phyloP scores from a whole-genome alignment of 2,329 filamentous ascomycete genomes.

The Diaporthe velutina region DNA sequence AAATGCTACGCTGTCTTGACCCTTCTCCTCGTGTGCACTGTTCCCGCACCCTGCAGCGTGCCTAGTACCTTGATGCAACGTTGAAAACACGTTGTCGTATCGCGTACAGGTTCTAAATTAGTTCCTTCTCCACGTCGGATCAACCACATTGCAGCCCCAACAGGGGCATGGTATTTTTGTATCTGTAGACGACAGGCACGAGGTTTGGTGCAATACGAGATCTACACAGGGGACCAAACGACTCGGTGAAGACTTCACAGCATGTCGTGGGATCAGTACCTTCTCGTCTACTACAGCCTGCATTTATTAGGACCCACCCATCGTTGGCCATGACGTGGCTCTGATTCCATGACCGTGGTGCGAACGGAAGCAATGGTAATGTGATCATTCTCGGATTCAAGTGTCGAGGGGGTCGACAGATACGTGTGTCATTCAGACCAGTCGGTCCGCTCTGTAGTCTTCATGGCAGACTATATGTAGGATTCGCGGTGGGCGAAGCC shows the following conservation, averaged over 20 bases:
- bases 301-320: background rate
- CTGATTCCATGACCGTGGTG: too few species aligned
- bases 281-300: background rate
- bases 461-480: background rate
- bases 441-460: too few species aligned
- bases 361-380: too few species aligned
- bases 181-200: background rate
- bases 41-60: background rate
- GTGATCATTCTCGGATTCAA: background rate
- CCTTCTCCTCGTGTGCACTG: background rate
- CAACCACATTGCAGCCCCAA: background rate
- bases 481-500: background rate
- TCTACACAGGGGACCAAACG: background rate
- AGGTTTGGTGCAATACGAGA: background rate
- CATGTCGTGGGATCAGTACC: background rate
- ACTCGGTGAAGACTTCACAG: too few species aligned
- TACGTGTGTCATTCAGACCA: background rate
- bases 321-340: background rate
- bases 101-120: background rate
- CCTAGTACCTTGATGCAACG: background rate
- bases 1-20: background rate
- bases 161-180: background rate
- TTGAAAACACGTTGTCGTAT: background rate
- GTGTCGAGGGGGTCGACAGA: background rate
- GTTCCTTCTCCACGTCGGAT: background rate